phyloP scores from a whole-genome alignment of 2,329 filamentous ascomycete genomes.

The Berkeleyomyces rouxiae region DNA sequence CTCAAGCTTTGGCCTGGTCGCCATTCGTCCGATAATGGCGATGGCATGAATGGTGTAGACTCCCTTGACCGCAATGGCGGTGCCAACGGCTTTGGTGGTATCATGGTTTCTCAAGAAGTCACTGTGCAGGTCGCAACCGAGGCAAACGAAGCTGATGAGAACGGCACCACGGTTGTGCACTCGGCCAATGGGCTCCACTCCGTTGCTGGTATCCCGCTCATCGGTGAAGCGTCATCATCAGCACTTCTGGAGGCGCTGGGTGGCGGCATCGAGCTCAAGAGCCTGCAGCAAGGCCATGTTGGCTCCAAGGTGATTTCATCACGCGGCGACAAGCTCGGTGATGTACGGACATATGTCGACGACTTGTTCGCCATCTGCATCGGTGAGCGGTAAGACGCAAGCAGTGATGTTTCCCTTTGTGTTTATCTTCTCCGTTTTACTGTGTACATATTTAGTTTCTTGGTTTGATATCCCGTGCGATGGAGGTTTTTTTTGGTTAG shows the following conservation, averaged over 20 bases:
- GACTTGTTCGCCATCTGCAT: slow-evolving; percentile 21
- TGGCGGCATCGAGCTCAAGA: slow-evolving; percentile 9
- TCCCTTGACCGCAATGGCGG: slow-evolving; percentile 8
- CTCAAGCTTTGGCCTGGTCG: slow-evolving; percentile 20
- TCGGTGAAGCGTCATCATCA: slow-evolving; percentile 8
- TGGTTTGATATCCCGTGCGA: not conserved
- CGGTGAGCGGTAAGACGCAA: slow-evolving; percentile 5
- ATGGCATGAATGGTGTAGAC: not conserved
- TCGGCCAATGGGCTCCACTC: not conserved
- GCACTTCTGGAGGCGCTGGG: not conserved
- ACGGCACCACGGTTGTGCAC: not conserved
- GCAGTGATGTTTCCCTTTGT: not conserved
- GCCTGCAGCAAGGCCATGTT: slow-evolving; percentile 18
- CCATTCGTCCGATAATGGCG: slow-evolving; percentile 2
- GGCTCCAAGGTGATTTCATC: slow-evolving; percentile 17
- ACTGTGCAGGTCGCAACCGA: slow-evolving; percentile 28
- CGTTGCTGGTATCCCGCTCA: slow-evolving; percentile 5
- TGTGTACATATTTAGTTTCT: not conserved
- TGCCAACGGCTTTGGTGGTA: slow-evolving; percentile 30
- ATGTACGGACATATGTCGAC: slow-evolving; percentile 28
- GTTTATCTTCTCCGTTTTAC: not conserved
- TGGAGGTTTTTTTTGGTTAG: not conserved
- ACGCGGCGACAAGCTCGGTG: slow-evolving; percentile 21
- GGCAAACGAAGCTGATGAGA: slow-evolving; percentile 14
- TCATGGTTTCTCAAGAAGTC: slow-evolving; percentile 46